Conservation (phyloP, 2,329 filamentous ascomycete genomes). For the Ophiostoma triangulosporum region DNA sequence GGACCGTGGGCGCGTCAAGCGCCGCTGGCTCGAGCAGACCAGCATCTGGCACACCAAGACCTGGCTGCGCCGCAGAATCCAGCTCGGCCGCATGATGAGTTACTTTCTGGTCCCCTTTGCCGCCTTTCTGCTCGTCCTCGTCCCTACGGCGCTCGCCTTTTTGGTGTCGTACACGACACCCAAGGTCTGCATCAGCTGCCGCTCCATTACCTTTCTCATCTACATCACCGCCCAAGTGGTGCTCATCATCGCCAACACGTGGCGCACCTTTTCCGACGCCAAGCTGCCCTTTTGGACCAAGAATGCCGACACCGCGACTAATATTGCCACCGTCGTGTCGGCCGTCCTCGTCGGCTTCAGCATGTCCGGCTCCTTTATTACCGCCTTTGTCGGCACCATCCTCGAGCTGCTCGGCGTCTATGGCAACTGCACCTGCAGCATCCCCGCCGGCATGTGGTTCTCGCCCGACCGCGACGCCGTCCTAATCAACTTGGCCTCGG, state of each 20-base stretch:
- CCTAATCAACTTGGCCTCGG: neutral
- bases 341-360: neutral
- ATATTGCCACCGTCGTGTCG: neutral
- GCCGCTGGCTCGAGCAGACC: neutral
- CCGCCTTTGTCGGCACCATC: neutral
- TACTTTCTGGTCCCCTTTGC: neutral
- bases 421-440: constrained; percentile 1
- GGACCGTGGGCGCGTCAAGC: constrained; percentile 2
- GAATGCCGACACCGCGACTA: neutral
- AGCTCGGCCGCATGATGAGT: neutral
- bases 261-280: neutral
- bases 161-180: neutral
- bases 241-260: neutral
- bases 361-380: neutral
- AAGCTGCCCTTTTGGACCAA: neutral
- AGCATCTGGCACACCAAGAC: neutral
- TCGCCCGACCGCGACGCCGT: neutral
- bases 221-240: neutral
- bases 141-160: constrained; percentile 1
- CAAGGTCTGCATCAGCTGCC: constrained; percentile 3
- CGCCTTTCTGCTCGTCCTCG: neutral
- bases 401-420: constrained; percentile 1
- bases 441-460: neutral
- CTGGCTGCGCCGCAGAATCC: neutral
- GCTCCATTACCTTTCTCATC: constrained; percentile 1